Evolutionary conservation across 2,329 filamentous ascomycete species (phyloP).

Genomic region (Xylariaceae sp.): DNA sequence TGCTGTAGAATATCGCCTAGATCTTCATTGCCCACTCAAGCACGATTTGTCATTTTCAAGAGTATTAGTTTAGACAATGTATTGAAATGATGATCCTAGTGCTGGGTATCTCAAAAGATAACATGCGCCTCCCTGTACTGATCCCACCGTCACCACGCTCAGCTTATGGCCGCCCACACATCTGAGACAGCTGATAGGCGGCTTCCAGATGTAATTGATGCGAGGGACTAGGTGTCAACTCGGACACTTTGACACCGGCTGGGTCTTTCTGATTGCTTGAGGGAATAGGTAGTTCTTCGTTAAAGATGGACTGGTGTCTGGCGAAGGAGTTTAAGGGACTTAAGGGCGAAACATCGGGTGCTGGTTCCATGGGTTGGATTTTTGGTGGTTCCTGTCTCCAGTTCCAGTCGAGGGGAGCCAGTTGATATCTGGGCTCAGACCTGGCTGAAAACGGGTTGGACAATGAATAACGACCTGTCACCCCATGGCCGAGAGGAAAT

Average conservation of each 20-base stretch:
- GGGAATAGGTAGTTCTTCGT: conserved; percentile 26
- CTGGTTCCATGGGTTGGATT: conserved; percentile 27
- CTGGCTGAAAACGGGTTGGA: conserved; percentile 2
- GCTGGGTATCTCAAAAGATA: conserved; percentile 7
- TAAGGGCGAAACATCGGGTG: conserved; percentile 23
- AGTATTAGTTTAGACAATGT: too few relatives aligned
- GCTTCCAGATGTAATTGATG: conserved; percentile 29
- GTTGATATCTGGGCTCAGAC: not conserved
- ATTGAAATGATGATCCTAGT: not conserved
- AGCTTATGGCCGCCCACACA: conserved; percentile 7
- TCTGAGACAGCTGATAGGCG: conserved; percentile 20
- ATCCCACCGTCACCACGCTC: too few relatives aligned
- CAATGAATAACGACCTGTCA: conserved; percentile 1
- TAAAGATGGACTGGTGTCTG: conserved; percentile 28
- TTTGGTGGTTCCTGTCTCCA: conserved; percentile 21
- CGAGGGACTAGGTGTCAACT: conserved; percentile 30
- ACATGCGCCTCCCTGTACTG: too few relatives aligned
- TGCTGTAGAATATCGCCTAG: too few relatives aligned
- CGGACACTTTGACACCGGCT: too few relatives aligned
- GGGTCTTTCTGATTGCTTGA: too few relatives aligned
- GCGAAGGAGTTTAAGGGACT: too few relatives aligned
- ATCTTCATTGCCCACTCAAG: too few relatives aligned
- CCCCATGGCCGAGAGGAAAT: not conserved
- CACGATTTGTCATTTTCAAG: too few relatives aligned
- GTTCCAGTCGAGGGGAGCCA: conserved; percentile 25